These are phyloP conservation scores for Ogataea degrootiae DNA, from an alignment of 805 yeast genomes.

Conservation along the genomic window DNA sequence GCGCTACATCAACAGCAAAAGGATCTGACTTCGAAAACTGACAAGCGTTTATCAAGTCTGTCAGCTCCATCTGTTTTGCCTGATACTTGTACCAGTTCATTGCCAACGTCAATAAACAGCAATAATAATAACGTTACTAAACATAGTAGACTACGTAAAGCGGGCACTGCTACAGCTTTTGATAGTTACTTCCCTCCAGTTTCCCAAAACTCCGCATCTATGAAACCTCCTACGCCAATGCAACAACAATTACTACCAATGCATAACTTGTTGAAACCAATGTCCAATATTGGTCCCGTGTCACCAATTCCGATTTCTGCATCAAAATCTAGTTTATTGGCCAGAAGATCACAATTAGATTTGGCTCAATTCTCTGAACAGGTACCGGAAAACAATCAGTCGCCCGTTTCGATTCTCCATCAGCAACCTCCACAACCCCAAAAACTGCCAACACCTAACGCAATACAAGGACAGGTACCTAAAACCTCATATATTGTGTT, in stretches of 20 bases:
- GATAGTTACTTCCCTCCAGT: neutral
- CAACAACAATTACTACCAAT: neutral
- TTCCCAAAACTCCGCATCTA: neutral
- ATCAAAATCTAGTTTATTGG: constrained; percentile 20
- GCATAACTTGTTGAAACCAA: constrained; percentile 1
- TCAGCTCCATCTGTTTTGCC: neutral
- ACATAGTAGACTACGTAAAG: neutral
- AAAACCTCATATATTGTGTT: constrained; percentile 17
- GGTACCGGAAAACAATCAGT: constrained; percentile 2
- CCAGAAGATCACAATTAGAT: constrained; percentile 5
- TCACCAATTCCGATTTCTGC: constrained; percentile 27
- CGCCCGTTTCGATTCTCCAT: neutral
- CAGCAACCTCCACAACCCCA: neutral
- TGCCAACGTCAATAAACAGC: neutral
- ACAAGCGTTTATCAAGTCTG: too few relatives aligned
- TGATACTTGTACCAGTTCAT: neutral
- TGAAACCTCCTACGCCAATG: constrained; percentile 4
- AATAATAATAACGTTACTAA: neutral
- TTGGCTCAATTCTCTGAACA: constrained; percentile 1
- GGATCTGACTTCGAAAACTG: neutral
- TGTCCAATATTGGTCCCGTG: constrained; percentile 14
- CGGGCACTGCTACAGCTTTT: neutral
- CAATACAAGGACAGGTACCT: neutral
- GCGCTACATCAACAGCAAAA: neutral
- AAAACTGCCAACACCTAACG: neutral